Evolutionary conservation across 352 stramenopile species (phyloP).

Genomic region (Phytophthora fragariaefolia): DNA sequence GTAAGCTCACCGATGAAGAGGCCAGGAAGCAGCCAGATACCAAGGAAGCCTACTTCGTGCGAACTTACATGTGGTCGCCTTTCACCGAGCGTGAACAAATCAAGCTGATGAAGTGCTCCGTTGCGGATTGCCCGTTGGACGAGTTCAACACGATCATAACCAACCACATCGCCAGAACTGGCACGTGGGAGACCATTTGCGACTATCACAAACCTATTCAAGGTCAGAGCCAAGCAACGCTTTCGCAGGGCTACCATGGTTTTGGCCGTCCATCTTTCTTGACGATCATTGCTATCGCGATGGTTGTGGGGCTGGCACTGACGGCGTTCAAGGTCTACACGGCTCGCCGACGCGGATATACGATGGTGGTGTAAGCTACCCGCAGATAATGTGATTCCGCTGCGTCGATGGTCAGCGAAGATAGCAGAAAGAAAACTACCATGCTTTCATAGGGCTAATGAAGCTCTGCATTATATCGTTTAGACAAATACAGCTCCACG

Average conservation of each 20-base stretch:
- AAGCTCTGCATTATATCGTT: constrained; percentile 13
- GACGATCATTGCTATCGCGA: constrained; percentile 50
- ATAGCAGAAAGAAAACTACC: background rate
- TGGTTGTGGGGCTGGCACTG: constrained; percentile 56
- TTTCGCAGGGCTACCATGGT: constrained; percentile 12
- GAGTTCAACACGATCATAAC: constrained; percentile 82
- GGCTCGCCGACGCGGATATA: constrained; percentile 61
- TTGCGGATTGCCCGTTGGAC: constrained; percentile 66
- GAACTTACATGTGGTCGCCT: constrained; percentile 82
- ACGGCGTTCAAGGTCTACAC: constrained; percentile 60
- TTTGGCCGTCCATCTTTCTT: constrained; percentile 42
- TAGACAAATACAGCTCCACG: constrained; percentile 17
- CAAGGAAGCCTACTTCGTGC: constrained; percentile 65
- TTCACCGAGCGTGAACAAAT: constrained; percentile 70
- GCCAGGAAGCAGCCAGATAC: constrained; percentile 22
- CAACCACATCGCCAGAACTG: constrained; percentile 67
- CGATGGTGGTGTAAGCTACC: constrained; percentile 38
- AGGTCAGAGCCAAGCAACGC: constrained; percentile 21
- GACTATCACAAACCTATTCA: constrained; percentile 55
- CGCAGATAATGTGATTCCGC: constrained; percentile 1
- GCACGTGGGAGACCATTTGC: constrained; percentile 86
- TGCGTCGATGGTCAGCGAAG: background rate
- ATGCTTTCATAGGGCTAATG: background rate
- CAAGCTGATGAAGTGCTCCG: constrained; percentile 81
- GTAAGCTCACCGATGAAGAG: constrained; percentile 22